These are phyloP conservation scores for Claviceps purpurea DNA, from an alignment of 2,329 filamentous ascomycete genomes.

Conservation along the genomic window DNA sequence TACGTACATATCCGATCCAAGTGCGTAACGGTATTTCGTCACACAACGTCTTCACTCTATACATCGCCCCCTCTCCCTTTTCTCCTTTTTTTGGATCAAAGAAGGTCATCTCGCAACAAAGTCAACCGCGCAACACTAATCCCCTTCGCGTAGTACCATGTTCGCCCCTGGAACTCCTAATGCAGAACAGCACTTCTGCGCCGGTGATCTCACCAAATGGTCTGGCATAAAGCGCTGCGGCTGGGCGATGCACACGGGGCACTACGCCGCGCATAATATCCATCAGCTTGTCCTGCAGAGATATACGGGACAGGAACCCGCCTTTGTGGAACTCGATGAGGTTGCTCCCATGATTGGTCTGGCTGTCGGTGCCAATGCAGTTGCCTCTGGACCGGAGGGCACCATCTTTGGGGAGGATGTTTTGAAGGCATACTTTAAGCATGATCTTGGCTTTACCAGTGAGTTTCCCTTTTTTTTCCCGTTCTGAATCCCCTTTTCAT, in stretches of 20 bases:
- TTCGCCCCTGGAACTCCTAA: slow-evolving; percentile 44
- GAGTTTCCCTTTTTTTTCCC: slow-evolving; percentile 20
- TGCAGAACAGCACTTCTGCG: slow-evolving; percentile 48
- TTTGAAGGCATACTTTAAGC: slow-evolving; percentile 49
- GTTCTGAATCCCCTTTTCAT: not conserved
- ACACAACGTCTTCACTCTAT: not conserved
- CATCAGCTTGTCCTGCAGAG: slow-evolving; percentile 44
- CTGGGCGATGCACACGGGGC: slow-evolving; percentile 61
- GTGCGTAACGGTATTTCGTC: slow-evolving; percentile 26
- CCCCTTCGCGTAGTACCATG: not conserved
- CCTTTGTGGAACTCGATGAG: slow-evolving; percentile 35
- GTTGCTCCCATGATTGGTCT: slow-evolving; percentile 56
- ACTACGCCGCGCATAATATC: slow-evolving; percentile 52
- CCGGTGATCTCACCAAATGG: slow-evolving; percentile 59
- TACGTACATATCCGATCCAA: slow-evolving; percentile 49
- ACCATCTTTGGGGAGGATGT: slow-evolving; percentile 48
- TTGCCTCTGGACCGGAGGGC: slow-evolving; percentile 48
- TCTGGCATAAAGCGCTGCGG: slow-evolving; percentile 70
- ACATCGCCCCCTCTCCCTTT: no score
- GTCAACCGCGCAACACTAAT: not conserved
- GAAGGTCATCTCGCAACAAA: not conserved
- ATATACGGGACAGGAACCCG: slow-evolving; percentile 25
- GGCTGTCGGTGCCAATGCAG: slow-evolving; percentile 55
- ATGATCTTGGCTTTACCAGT: slow-evolving; percentile 54
- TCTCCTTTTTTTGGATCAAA: not conserved